phyloP scores from a whole-genome alignment of 2,329 filamentous ascomycete species.

The Pestalotiopsis sp. region DNA sequence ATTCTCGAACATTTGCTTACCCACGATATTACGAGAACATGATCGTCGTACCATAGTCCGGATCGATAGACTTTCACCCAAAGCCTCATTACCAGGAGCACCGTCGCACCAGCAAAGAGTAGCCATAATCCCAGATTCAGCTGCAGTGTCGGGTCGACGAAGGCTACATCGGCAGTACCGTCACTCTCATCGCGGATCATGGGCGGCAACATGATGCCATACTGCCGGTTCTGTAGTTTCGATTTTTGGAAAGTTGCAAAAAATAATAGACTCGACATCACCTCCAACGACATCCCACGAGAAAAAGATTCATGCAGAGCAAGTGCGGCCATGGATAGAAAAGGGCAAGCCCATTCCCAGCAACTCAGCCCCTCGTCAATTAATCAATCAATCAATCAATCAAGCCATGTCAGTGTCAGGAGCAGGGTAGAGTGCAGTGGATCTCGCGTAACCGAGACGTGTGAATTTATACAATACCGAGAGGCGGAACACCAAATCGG shows the following conservation, averaged over 20 bases:
- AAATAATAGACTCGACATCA: neutral
- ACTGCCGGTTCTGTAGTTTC: neutral
- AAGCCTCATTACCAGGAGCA: neutral
- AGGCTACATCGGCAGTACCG: neutral
- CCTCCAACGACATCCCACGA: neutral
- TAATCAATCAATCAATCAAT: too few species aligned
- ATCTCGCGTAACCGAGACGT: neutral
- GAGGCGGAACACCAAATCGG: neutral
- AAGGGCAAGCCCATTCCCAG: neutral
- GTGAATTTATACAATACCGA: neutral
- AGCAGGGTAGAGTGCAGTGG: neutral
- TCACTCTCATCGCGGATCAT: neutral
- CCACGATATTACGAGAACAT: conserved; percentile 2
- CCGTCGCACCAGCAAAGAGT: neutral
- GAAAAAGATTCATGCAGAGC: neutral
- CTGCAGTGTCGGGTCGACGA: conserved; percentile 3
- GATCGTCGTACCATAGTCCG: conserved; percentile 2
- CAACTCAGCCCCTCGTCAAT: too few species aligned
- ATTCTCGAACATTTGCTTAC: neutral
- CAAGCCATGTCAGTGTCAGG: neutral
- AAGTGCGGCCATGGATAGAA: neutral
- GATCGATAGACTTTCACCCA: neutral
- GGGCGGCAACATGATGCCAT: conserved; percentile 1
- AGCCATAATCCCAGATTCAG: conserved; percentile 6
- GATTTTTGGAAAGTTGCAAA: neutral